Conservation (phyloP, 2,329 filamentous ascomycete species). For the Arthrinium phaeospermum region DNA sequence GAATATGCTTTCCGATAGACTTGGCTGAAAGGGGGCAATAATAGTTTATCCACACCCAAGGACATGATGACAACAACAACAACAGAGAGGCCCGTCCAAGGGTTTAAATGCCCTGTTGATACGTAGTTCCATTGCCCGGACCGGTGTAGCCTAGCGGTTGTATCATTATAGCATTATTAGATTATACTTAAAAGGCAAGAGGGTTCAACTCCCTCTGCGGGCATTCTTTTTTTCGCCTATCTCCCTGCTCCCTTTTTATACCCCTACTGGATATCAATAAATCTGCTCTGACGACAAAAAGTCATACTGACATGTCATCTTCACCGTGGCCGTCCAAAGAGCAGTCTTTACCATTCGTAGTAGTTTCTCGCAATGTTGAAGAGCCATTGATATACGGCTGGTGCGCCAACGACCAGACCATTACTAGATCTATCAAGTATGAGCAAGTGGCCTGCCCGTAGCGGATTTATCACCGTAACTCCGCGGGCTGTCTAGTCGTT, state of each 20-base stretch:
- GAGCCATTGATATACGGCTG: no score
- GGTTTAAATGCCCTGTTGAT: background rate
- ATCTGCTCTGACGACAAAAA: no score
- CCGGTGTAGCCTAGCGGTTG: background rate
- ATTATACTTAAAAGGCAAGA: background rate
- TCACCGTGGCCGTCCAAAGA: no score
- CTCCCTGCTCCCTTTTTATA: background rate
- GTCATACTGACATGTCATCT: no score
- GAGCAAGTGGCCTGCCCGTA: background rate
- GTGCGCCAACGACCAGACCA: background rate
- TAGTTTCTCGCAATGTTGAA: background rate
- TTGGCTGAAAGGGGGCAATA: background rate
- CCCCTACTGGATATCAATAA: background rate
- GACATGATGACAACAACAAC: background rate
- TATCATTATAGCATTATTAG: background rate
- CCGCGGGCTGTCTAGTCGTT: background rate
- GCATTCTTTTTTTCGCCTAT: background rate
- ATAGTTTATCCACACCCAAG: background rate
- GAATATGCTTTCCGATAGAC: background rate
- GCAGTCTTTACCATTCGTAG: background rate
- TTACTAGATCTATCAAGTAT: background rate
- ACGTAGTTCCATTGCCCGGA: background rate
- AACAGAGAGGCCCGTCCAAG: background rate
- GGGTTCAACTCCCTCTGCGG: slow-evolving; percentile 6
- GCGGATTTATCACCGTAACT: background rate